phyloP scores from a whole-genome alignment of 371 early-diverging fungal species.

The Funneliformis caledonium region DNA sequence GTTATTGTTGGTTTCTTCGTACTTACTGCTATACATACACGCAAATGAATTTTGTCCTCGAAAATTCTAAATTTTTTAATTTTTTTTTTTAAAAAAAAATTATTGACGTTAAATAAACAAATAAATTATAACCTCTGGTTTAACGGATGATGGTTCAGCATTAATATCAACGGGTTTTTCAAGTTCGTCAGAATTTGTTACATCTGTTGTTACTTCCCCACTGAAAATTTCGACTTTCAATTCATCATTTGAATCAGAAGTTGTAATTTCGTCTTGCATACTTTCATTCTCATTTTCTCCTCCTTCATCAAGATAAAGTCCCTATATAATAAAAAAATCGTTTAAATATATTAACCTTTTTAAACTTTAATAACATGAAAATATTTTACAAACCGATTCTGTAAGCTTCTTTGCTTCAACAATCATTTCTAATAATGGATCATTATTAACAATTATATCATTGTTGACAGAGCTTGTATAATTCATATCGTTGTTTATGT shows the following conservation, averaged over 20 bases:
- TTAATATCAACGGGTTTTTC: not conserved
- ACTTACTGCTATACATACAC: conserved; percentile 3
- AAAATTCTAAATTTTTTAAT: not conserved
- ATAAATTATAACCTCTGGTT: not conserved
- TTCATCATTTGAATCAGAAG: not conserved
- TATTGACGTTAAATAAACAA: not conserved
- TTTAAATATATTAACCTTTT: not conserved
- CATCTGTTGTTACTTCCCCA: not conserved
- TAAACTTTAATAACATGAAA: not conserved
- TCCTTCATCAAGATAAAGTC: not conserved
- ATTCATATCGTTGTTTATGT: not conserved
- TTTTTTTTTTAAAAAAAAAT: not conserved
- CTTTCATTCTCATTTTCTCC: not conserved
- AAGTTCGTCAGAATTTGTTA: not conserved
- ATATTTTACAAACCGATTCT: not conserved
- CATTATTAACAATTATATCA: not conserved
- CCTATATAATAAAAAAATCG: not conserved
- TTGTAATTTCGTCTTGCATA: not conserved
- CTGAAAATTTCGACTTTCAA: not conserved
- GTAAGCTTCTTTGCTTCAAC: not conserved
- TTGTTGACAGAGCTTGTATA: not conserved
- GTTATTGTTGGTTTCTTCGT: not conserved
- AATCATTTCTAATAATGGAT: conserved; percentile 15
- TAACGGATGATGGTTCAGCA: not conserved
- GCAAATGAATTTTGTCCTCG: not conserved